These are phyloP conservation scores for Astragalus glycyphyllos DNA, from an alignment of 306 rosid genomes.

Conservation along the genomic window DNA sequence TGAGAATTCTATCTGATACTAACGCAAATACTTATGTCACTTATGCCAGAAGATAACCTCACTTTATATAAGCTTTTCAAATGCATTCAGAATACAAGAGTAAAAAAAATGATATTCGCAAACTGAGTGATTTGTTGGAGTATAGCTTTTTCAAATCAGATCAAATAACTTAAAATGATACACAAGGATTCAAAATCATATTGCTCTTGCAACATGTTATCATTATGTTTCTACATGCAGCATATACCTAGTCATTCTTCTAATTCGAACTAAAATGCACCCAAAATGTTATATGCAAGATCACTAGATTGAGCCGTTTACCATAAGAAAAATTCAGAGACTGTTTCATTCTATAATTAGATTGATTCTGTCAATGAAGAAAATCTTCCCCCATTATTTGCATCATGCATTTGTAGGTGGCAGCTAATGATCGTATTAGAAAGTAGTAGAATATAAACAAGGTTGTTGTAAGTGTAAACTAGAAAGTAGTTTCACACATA, in stretches of 20 bases:
- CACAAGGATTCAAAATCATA: too few relatives aligned
- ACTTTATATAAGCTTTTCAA: too few relatives aligned
- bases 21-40: too few relatives aligned
- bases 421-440: not conserved
- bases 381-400: not conserved
- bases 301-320: not conserved
- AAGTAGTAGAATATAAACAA: not conserved
- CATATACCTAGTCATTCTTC: not conserved
- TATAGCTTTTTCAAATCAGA: too few relatives aligned
- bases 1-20: too few relatives aligned
- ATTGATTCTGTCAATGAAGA: not conserved
- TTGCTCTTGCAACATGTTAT: too few relatives aligned
- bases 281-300: not conserved
- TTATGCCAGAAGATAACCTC: too few relatives aligned
- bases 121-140: too few relatives aligned
- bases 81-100: too few relatives aligned
- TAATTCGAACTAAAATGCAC: not conserved
- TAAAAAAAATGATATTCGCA: too few relatives aligned
- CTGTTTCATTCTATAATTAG: not conserved
- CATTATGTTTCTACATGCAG: too few relatives aligned
- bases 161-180: too few relatives aligned
- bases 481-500: not conserved
- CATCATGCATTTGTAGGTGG: not conserved
- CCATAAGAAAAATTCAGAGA: not conserved
- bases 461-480: not conserved